Percentiles rank a stretch among this genome's conserved stretches.
These are phyloP conservation scores for Diaporthe citrichinensis DNA, from an alignment of 2,329 filamentous ascomycete species.

Conservation along the genomic window DNA sequence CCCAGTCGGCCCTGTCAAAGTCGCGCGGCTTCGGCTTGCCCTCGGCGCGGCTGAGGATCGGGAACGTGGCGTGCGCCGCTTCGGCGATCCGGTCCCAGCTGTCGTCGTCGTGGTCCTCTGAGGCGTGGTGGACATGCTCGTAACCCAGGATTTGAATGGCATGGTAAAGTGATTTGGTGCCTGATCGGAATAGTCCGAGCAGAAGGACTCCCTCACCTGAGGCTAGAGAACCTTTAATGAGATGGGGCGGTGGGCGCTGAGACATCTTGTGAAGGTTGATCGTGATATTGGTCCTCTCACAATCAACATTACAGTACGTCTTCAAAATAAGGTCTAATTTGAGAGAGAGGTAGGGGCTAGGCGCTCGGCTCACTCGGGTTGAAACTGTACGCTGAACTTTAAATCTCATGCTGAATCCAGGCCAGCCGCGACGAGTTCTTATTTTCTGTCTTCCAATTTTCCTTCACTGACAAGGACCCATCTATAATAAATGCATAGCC, in stretches of 20 bases:
- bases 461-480: neutral
- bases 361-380: neutral
- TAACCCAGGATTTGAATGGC: neutral
- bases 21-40: neutral
- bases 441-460: neutral
- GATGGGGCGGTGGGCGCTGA: neutral
- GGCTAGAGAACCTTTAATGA: neutral
- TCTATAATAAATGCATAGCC: neutral
- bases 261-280: neutral
- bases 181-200: neutral
- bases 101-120: neutral
- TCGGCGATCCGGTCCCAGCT: conserved; percentile 17
- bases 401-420: neutral
- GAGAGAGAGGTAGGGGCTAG: too few species aligned
- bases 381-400: neutral
- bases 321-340: too few species aligned
- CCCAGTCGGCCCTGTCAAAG: conserved; percentile 73
- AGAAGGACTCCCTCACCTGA: neutral
- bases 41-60: neutral
- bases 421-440: rapidly evolving
- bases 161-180: neutral
- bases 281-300: neutral
- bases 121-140: conserved; percentile 19
- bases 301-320: neutral
- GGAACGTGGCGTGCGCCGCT: conserved; percentile 4